phyloP scores from a whole-genome alignment of 345 rosid genomes.

The Melastoma malabathricum region DNA sequence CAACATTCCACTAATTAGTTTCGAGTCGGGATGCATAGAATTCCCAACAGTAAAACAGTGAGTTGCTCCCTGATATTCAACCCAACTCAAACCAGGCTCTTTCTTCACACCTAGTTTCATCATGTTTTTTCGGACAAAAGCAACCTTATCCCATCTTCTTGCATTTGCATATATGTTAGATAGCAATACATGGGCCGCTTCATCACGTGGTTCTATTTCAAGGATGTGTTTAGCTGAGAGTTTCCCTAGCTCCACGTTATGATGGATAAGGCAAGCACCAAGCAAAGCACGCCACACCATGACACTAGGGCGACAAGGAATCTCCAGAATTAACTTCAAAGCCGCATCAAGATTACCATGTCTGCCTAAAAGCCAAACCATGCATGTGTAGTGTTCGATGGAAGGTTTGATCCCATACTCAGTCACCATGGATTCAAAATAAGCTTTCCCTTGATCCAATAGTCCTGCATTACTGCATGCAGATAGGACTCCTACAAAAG shows the following conservation, averaged over 20 bases:
- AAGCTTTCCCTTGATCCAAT: slow-evolving; percentile 42
- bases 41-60: slow-evolving; percentile 59
- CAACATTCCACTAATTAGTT: slow-evolving; percentile 60
- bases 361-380: slow-evolving; percentile 76
- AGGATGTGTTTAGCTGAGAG: slow-evolving; percentile 45
- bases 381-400: slow-evolving; percentile 69
- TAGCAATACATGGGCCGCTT: slow-evolving; percentile 55
- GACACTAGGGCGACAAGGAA: slow-evolving; percentile 51
- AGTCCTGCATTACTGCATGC: slow-evolving; percentile 79
- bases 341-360: slow-evolving; percentile 64
- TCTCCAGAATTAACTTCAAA: slow-evolving; percentile 45
- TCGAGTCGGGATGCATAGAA: slow-evolving; percentile 52
- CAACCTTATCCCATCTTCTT: slow-evolving; percentile 52
- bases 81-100: slow-evolving; percentile 86
- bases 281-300: slow-evolving; percentile 87
- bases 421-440: slow-evolving; percentile 57
- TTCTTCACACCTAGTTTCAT: slow-evolving; percentile 56
- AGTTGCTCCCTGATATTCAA: slow-evolving; percentile 52
- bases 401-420: slow-evolving; percentile 61
- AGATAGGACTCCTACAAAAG: slow-evolving; percentile 67
- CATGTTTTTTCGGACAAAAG: slow-evolving; percentile 58
- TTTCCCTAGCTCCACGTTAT: slow-evolving; percentile 49
- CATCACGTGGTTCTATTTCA: slow-evolving; percentile 60
- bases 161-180: slow-evolving; percentile 69
- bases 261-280: slow-evolving; percentile 64